Conservation (phyloP, 208 protist species). For the Acanthamoeba divionensis region DNA sequence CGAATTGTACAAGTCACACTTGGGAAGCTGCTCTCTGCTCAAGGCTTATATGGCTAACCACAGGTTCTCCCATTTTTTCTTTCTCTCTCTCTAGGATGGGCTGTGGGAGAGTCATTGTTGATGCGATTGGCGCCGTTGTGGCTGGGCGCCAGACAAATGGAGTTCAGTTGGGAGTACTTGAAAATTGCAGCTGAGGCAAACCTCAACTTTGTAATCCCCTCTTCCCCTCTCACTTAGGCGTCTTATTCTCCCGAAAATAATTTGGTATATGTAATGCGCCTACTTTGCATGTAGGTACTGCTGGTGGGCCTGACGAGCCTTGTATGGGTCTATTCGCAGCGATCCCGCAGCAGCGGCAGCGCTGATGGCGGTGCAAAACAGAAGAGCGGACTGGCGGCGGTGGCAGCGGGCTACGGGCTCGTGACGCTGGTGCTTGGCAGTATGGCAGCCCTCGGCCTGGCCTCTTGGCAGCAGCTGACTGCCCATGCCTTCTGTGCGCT, state of each 20-base stretch:
- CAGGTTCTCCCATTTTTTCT: not conserved
- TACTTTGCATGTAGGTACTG: not conserved
- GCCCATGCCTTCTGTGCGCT: not conserved
- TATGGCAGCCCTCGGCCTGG: not conserved
- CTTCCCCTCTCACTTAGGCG: not conserved
- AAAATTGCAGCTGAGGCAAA: slow-evolving; percentile 15
- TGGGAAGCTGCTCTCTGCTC: too few relatives aligned
- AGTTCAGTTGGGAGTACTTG: slow-evolving; percentile 52
- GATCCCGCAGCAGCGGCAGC: too few relatives aligned
- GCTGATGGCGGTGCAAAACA: too few relatives aligned
- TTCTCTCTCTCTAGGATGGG: not conserved
- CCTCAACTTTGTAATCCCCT: slow-evolving; percentile 6
- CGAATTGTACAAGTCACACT: too few relatives aligned
- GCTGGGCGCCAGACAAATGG: slow-evolving; percentile 9
- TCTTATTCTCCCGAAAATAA: not conserved
- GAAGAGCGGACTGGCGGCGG: too few relatives aligned
- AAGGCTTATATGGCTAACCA: too few relatives aligned
- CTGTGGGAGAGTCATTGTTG: slow-evolving; percentile 12
- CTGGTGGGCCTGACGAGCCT: not conserved
- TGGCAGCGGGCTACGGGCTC: not conserved
- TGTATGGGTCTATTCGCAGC: slow-evolving; percentile 7
- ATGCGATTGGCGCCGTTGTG: slow-evolving; percentile 35
- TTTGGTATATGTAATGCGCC: not conserved
- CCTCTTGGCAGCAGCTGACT: not conserved
- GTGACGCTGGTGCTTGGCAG: not conserved